Percentiles rank a stretch among this genome's conserved stretches.
Evolutionary conservation across 2,329 filamentous ascomycete species (phyloP).

Genomic region (Colletotrichum tropicale): DNA sequence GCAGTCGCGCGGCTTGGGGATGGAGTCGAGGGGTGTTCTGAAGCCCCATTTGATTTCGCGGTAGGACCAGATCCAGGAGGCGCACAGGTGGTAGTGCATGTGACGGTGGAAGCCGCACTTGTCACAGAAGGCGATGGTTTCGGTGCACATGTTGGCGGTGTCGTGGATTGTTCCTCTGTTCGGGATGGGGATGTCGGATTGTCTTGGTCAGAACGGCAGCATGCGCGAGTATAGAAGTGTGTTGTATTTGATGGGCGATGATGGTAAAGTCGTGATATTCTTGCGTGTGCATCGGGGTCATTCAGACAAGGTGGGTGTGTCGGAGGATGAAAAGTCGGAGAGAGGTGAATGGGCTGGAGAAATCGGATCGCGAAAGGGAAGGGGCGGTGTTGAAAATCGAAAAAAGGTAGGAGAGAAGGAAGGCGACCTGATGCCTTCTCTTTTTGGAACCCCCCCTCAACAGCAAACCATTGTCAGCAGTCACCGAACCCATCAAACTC

Average conservation of each 20-base stretch:
- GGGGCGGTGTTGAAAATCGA: background rate
- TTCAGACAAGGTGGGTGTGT: background rate
- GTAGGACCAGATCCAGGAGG: conserved; percentile 1
- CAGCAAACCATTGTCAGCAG: background rate
- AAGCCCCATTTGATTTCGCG: conserved; percentile 7
- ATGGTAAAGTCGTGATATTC: background rate
- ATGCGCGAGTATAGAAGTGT: background rate
- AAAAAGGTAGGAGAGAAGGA: background rate
- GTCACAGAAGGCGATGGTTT: conserved; percentile 19
- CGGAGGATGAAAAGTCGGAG: background rate
- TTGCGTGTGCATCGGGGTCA: background rate
- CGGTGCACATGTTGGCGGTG: conserved; percentile 17
- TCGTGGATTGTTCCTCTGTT: background rate
- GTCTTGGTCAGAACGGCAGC: background rate
- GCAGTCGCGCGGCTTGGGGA: conserved; percentile 11
- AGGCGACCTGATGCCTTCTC: background rate
- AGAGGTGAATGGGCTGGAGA: background rate
- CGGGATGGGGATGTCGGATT: background rate
- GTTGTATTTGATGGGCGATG: background rate
- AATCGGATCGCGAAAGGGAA: background rate
- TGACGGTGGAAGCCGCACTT: conserved; percentile 19
- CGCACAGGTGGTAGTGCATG: conserved; percentile 20
- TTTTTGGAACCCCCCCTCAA: background rate
- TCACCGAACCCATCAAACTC: background rate
- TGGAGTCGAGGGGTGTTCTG: background rate